Conservation (phyloP, 1,284 basidiomycete species). For the Hypsizygus ulmarius region DNA sequence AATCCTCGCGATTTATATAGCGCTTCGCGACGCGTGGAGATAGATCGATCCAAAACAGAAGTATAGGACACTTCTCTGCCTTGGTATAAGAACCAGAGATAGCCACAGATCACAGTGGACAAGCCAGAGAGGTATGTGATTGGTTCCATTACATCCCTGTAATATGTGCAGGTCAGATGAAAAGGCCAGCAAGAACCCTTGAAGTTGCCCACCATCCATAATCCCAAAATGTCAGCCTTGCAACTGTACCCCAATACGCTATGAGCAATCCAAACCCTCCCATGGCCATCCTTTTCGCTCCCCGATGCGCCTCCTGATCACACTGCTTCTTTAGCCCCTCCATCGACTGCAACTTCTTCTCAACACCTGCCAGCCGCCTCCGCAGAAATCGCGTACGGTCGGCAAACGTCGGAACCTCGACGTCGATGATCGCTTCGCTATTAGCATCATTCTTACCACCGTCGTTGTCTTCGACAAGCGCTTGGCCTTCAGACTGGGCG, state of each 20-base stretch:
- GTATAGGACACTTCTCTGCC: slow-evolving; percentile 70
- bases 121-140: slow-evolving; percentile 63
- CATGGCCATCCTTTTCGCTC: slow-evolving; percentile 55
- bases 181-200: not conserved
- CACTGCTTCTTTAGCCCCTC: slow-evolving; percentile 52
- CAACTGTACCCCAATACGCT: slow-evolving; percentile 62
- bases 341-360: slow-evolving; percentile 43
- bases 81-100: slow-evolving; percentile 64
- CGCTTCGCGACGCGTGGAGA: slow-evolving; percentile 54
- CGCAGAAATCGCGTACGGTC: slow-evolving; percentile 61
- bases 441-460: slow-evolving; percentile 2
- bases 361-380: slow-evolving; percentile 44
- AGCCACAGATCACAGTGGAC: slow-evolving; percentile 57
- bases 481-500: not conserved
- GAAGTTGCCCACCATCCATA: slow-evolving; percentile 44
- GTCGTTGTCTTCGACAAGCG: not conserved
- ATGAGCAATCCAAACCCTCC: slow-evolving; percentile 58
- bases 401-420: slow-evolving; percentile 62
- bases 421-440: slow-evolving; percentile 33
- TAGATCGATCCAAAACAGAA: slow-evolving; percentile 54
- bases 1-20: slow-evolving; percentile 60
- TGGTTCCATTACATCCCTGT: slow-evolving; percentile 72
- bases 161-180: not conserved
- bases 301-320: slow-evolving; percentile 54
- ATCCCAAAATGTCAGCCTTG: slow-evolving; percentile 65